Evolutionary conservation across 2,329 filamentous ascomycete genomes (phyloP).

Genomic region (Tympanopsis confertula): DNA sequence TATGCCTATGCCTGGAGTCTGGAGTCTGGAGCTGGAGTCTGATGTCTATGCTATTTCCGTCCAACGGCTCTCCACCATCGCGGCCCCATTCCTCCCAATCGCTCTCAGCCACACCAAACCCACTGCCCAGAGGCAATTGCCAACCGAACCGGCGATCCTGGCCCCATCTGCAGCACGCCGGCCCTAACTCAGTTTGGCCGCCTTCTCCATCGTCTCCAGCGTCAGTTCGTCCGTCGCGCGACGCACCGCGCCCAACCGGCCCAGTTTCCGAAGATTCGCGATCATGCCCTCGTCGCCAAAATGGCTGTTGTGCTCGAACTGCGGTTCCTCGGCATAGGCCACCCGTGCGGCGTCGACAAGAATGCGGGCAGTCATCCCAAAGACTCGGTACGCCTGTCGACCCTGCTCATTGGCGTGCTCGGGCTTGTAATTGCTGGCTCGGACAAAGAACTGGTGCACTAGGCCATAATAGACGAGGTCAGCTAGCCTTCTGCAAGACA

Average conservation of each 20-base stretch:
- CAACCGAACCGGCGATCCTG: too few species aligned
- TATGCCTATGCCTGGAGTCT: too few species aligned
- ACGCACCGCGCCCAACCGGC: slow-evolving; percentile 33
- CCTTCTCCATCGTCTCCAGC: slow-evolving; percentile 32
- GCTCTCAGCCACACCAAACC: too few species aligned
- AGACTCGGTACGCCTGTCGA: slow-evolving; percentile 36
- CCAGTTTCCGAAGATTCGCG: slow-evolving; percentile 34
- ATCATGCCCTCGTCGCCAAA: slow-evolving; percentile 55
- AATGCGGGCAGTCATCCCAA: slow-evolving; percentile 54
- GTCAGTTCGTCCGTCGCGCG: slow-evolving; percentile 36
- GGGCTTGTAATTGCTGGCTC: slow-evolving; percentile 21
- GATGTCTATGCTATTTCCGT: too few species aligned
- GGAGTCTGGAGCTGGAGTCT: too few species aligned
- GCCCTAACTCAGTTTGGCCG: slow-evolving; percentile 29
- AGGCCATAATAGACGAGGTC: slow-evolving; percentile 4
- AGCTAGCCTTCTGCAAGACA: not conserved
- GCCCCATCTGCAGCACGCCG: too few species aligned
- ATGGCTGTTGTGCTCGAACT: slow-evolving; percentile 52
- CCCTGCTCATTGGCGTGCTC: slow-evolving; percentile 15
- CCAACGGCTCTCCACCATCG: too few species aligned
- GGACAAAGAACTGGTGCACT: slow-evolving; percentile 56
- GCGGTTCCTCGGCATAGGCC: slow-evolving; percentile 46
- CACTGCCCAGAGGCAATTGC: too few species aligned
- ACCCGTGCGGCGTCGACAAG: slow-evolving; percentile 48
- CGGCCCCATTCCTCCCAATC: too few species aligned